A percentile compares a stretch with the other conserved stretches of the same genome.
phyloP scores from a whole-genome alignment of 306 rosid genomes.

The Begonia peltatifolia region DNA sequence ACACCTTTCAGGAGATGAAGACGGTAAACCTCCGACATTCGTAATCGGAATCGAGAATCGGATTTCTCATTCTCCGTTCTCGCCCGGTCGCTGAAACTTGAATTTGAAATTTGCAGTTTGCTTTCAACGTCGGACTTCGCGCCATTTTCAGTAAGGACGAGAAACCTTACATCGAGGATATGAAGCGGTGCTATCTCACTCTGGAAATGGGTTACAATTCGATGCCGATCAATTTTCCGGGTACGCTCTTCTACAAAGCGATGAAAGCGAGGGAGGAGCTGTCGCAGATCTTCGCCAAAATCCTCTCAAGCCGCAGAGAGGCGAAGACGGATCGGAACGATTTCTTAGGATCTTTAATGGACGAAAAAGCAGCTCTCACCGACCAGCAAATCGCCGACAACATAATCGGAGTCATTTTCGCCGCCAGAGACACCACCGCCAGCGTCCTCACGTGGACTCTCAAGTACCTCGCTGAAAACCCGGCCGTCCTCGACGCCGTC shows the following conservation, averaged over 20 bases:
- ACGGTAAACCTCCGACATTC: constrained; percentile 19
- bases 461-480: constrained; percentile 49
- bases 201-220: constrained; percentile 49
- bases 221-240: constrained; percentile 45
- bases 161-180: constrained; percentile 31
- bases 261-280: constrained; percentile 52
- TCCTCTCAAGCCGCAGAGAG: constrained; percentile 30
- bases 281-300: constrained; percentile 32
- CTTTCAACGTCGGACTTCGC: constrained; percentile 45
- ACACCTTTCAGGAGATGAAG: constrained; percentile 49
- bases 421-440: constrained; percentile 60
- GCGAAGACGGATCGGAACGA: constrained; percentile 23
- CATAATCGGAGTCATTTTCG: constrained; percentile 48
- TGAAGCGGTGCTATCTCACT: constrained; percentile 36
- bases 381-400: constrained; percentile 13
- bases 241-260: constrained; percentile 42
- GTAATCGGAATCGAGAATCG: constrained; percentile 4
- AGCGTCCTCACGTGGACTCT: constrained; percentile 55
- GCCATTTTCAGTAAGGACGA: constrained; percentile 45
- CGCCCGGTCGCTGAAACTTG: not conserved
- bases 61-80: constrained; percentile 3
- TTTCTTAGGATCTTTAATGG: constrained; percentile 44
- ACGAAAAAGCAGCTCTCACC: constrained; percentile 32
- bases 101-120: constrained; percentile 20
- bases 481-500: constrained; percentile 38